Base-by-base conservation (phyloP, 257 asterid genomes). In the Solanum pinnatisectum region DNA sequence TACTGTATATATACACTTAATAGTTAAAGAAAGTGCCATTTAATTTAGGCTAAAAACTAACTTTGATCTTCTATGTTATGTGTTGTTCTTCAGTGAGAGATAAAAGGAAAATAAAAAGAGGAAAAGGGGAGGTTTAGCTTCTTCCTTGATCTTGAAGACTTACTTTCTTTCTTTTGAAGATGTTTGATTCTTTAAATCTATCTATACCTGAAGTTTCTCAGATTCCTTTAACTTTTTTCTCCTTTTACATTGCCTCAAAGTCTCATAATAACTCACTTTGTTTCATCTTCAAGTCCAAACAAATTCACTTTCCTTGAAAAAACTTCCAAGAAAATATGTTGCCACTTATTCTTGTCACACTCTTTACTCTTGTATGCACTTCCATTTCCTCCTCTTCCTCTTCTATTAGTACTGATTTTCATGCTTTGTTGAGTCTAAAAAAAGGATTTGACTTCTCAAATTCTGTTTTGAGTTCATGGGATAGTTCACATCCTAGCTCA, bases 121-220 rank as follows among this genome's bases (percentile, higher is more conserved):
- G 88, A 90, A 95, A 96, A 93, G 95, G 92, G 93, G 77, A 87
- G 87, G 90, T 90, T 94, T 91, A 93, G 89, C 95, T 93, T 92
- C 96, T 91, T 92, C 95, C 95, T 94, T 96, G 95, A 92, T 90
- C 89, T 92, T 92, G 92, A 92, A 95, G 92, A 88, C 96, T 93
- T 78, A 88, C 91, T 87, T 87, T 91, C 72, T 86, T 76, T 86
- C 88, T 73, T 86, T 73, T 86, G 79, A 65, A 90, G 91, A 95
- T 94, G 98, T 92, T 93, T 93, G 95, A 90, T 93, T 93, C 95
- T 93, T 91, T 91, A 89, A 87, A 70, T 89, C 87, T 87, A 84
- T 87, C 73, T 87, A 89, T 85, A 88, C 88, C 88, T 87, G 87
- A 88, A 87, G 91, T 92, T 90, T 89, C 92, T 93, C 93, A 91